A percentile compares a stretch with the other conserved stretches of the same genome.
phyloP scores from a whole-genome alignment of 768 basidiomycete genomes.

The Russula brevipes region DNA sequence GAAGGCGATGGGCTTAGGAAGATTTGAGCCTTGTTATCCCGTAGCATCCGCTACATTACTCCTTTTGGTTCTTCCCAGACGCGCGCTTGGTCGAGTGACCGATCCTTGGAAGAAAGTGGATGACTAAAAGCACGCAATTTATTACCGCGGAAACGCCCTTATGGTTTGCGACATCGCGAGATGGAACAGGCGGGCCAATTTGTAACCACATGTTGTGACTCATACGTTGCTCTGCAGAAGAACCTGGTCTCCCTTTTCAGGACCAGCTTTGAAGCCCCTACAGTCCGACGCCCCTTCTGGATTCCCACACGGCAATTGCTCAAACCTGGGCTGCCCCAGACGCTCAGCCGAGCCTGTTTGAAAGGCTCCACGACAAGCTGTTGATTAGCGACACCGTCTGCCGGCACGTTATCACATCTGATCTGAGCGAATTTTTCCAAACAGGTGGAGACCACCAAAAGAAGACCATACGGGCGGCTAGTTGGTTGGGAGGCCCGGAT shows the following conservation, averaged over 20 bases:
- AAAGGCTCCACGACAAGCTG: not conserved
- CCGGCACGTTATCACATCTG: not conserved
- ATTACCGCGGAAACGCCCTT: constrained; percentile 1
- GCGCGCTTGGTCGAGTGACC: constrained; percentile 2
- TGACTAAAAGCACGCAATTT: not conserved
- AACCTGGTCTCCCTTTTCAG: constrained; percentile 16
- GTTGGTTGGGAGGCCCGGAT: not conserved
- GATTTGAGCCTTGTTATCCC: constrained; percentile 11
- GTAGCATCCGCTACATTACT: constrained; percentile 13
- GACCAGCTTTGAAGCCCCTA: not conserved
- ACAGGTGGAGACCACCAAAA: not conserved
- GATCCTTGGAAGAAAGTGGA: not conserved
- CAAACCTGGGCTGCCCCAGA: not conserved
- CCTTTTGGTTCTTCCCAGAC: not conserved
- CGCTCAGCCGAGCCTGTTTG: constrained; percentile 1
- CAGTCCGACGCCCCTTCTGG: not conserved
- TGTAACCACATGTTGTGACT: constrained; percentile 6
- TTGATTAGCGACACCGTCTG: not conserved
- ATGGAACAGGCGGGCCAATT: not conserved
- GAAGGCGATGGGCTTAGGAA: constrained; percentile 8
- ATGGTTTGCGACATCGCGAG: not conserved
- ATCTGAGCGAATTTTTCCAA: not conserved
- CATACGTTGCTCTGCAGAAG: constrained; percentile 7
- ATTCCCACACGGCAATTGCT: not conserved
- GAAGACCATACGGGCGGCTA: not conserved